These are phyloP conservation scores for Colletotrichum destructivum DNA, from an alignment of 2,329 filamentous ascomycete species.

Conservation along the genomic window DNA sequence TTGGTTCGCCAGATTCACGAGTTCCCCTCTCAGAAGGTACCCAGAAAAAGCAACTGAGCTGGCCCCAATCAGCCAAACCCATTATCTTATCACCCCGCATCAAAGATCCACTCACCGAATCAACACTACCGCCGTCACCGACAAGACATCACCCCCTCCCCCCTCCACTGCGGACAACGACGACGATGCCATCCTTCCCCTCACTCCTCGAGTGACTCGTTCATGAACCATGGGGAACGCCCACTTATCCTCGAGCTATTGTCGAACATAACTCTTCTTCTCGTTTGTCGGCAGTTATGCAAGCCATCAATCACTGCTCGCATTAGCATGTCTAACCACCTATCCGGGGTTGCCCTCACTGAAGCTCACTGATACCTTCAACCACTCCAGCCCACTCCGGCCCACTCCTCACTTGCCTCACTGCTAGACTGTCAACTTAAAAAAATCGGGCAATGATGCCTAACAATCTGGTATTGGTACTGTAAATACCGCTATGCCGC, in stretches of 20 bases:
- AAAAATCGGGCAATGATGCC: not conserved
- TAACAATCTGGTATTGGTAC: constrained; percentile 3
- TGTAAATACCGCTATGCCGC: constrained; percentile 21
- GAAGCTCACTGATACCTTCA: not conserved
- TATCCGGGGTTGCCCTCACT: not conserved
- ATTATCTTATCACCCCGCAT: constrained; percentile 44
- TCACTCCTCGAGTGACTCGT: constrained; percentile 16
- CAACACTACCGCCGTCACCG: constrained; percentile 21
- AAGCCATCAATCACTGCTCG: not conserved
- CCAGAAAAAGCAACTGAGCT: constrained; percentile 35
- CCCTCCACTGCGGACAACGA: constrained; percentile 24
- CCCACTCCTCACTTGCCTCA: not conserved
- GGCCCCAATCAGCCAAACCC: constrained; percentile 36
- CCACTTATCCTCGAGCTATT: not conserved
- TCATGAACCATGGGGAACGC: constrained; percentile 10
- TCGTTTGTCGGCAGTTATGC: constrained; percentile 13
- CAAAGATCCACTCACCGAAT: constrained; percentile 33
- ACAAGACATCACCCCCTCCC: not conserved
- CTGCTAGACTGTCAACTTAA: not conserved
- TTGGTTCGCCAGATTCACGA: constrained; percentile 9
- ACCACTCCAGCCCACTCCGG: not conserved
- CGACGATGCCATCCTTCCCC: not conserved
- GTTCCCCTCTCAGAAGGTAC: not conserved
- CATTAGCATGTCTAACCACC: not conserved
- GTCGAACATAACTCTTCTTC: not conserved